Conservation (phyloP, 495 filamentous ascomycete genomes). For the Saxispiralis lemnorum region DNA sequence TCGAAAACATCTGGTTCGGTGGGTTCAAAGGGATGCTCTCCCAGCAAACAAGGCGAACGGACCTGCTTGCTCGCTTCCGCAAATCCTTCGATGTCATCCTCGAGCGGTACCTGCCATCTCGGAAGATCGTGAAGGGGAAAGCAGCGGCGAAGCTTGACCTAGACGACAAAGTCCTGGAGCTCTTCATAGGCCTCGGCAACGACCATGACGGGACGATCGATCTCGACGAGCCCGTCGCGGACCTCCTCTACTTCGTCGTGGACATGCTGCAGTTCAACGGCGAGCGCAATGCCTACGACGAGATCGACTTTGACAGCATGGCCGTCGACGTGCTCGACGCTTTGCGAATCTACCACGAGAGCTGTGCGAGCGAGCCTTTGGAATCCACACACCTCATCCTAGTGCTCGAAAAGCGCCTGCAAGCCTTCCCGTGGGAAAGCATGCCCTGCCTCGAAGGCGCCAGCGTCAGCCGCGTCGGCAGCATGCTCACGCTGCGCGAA, state of each 20-base stretch:
- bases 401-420: constrained; percentile 79
- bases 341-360: constrained; percentile 56
- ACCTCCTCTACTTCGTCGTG: constrained; percentile 86
- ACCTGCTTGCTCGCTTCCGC: constrained; percentile 54
- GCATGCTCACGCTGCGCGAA: constrained; percentile 58
- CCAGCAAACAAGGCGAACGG: constrained; percentile 39
- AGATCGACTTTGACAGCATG: constrained; percentile 79
- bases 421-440: constrained; percentile 90
- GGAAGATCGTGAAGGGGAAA: constrained; percentile 38
- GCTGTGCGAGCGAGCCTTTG: constrained; percentile 21
- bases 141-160: constrained; percentile 34
- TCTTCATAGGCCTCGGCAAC: constrained; percentile 74
- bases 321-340: constrained; percentile 69
- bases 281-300: constrained; percentile 90
- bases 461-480: constrained; percentile 69
- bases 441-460: constrained; percentile 66
- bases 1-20: constrained; percentile 86
- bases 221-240: constrained; percentile 67
- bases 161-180: constrained; percentile 60
- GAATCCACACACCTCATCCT: constrained; percentile 56
- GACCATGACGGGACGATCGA: constrained; percentile 46
- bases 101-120: constrained; percentile 74
- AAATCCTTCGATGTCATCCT: constrained; percentile 64
- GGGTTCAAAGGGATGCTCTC: constrained; percentile 87
- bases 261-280: constrained; percentile 95